Percentiles rank a stretch among this genome's conserved stretches.
These are phyloP conservation scores for Capronia epimyces DNA, from an alignment of 2,329 filamentous ascomycete species.

Conservation along the genomic window DNA sequence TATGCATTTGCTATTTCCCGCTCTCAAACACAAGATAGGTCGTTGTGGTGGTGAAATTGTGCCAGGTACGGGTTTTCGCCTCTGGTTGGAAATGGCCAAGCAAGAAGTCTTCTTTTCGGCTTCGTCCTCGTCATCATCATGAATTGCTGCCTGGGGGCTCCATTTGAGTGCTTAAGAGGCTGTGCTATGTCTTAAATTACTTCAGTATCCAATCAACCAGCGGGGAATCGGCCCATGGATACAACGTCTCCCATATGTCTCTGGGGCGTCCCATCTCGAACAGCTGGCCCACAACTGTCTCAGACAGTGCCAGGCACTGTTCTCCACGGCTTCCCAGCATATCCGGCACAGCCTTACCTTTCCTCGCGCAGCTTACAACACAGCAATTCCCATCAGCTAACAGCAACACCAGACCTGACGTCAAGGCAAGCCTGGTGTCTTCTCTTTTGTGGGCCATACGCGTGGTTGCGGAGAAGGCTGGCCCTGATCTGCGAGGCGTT, in stretches of 20 bases:
- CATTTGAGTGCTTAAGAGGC: neutral
- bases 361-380: neutral
- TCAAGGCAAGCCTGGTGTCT: neutral
- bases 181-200: neutral
- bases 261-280: neutral
- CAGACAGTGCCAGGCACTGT: neutral
- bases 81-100: neutral
- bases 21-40: too few species aligned
- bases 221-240: neutral
- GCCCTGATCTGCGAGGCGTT: neutral
- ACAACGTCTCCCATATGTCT: neutral
- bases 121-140: neutral
- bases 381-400: neutral
- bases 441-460: neutral
- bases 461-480: conserved; percentile 1
- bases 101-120: too few species aligned
- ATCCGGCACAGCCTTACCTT: neutral
- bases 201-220: neutral
- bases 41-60: too few species aligned
- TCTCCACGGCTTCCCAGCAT: neutral
- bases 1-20: too few species aligned
- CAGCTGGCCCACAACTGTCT: neutral
- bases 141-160: neutral
- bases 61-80: neutral
- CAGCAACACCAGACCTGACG: neutral